Evolutionary conservation across 805 yeast genomes (phyloP), one percentile per base, ranked within the genome.

Genomic region (Scheffersomyces stipitis): DNA sequence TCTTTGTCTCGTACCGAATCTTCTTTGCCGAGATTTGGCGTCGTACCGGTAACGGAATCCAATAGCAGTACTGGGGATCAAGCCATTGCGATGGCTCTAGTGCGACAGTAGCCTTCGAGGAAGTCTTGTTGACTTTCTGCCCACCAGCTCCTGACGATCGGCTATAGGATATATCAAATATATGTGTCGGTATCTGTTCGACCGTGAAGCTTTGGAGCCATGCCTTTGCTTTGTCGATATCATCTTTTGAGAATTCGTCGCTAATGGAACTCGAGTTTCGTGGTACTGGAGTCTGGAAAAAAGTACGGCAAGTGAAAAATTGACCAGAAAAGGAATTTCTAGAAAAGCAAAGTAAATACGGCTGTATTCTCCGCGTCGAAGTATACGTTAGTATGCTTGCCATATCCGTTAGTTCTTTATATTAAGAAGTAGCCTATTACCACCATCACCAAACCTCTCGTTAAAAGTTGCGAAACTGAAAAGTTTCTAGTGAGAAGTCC

Each of bases 71-170:
- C 28, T 49, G 51, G 1, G 74, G 73, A 1, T 51, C 44, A 2
- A 69, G 57, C 73, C 86, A 72, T 24, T 66, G 55, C 4, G 58
- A 58, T 0, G 67, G 56, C 5, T 54, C 58, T 38, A 81, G 49
- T 4, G 75, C 63, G 14, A 86, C 53, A 0, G 86, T 80, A 5
- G 89, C 86, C 49, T 86, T 82, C 1, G 85, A 73, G 20, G 74
- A 72, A 7, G 81, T 70, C 48, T 86, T 86, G 57, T 86, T 86
- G 8, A 87, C 95, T 51, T 87, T 83, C 48, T 86, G 95, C 0
- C 96, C 96, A 1, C 96, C 95, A 0, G 95, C 87, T 0, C 95
- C 95, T 23, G 89, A 77, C 0, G 93, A 75, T 40, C 90, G 58
- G 36, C 78, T 66, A 51, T 61, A 82, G 3, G 68, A 44, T 2